These are phyloP conservation scores for Calonectria pauciramosa DNA, from an alignment of 2,329 filamentous ascomycete species.

Conservation along the genomic window DNA sequence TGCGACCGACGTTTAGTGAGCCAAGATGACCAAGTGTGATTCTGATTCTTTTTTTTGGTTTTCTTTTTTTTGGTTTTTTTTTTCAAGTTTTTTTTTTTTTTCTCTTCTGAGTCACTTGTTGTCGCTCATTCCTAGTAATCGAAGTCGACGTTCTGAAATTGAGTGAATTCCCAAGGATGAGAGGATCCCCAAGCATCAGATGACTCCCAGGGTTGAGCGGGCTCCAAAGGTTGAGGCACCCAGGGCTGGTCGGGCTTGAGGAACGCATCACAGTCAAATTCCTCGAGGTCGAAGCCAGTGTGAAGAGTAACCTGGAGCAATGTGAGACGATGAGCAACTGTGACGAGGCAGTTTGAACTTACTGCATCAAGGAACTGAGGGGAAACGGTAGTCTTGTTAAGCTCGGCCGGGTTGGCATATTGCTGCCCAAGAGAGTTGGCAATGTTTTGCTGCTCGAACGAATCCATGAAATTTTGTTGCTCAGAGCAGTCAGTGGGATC, in stretches of 20 bases:
- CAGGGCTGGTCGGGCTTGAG: background rate
- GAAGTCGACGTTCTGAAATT: background rate
- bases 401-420: background rate
- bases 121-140: background rate
- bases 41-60: background rate
- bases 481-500: background rate
- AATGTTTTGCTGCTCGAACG: background rate
- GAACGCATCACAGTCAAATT: background rate
- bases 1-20: too few relatives aligned
- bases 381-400: background rate
- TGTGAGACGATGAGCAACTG: background rate
- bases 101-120: background rate
- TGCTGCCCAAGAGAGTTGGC: background rate
- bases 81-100: background rate
- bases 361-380: background rate
- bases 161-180: background rate
- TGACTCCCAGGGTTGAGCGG: background rate
- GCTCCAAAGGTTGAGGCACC: background rate
- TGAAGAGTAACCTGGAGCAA: background rate
- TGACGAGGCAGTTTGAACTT: background rate
- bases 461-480: background rate
- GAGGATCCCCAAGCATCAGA: background rate
- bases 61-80: background rate
- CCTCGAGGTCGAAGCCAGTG: background rate
- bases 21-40: background rate